These are phyloP conservation scores for Dothiorella sarmentorum DNA, from an alignment of 2,329 filamentous ascomycete species.

Conservation along the genomic window DNA sequence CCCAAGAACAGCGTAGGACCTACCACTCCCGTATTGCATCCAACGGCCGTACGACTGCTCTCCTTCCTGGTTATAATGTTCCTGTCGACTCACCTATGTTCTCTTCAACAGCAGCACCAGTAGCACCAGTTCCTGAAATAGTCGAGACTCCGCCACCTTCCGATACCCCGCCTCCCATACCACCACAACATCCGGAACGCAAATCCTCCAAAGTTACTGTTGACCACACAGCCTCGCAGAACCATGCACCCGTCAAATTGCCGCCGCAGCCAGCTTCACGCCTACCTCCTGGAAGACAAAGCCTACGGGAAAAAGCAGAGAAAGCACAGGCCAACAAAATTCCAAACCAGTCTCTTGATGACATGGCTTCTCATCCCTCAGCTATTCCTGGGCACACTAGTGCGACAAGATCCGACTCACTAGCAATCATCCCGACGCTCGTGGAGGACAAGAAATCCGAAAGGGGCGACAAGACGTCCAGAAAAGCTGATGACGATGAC, in stretches of 20 bases:
- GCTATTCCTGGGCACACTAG: constrained; percentile 63
- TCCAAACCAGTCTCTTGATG: constrained; percentile 54
- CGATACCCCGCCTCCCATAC: constrained; percentile 25
- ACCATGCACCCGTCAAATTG: constrained; percentile 14
- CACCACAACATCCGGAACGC: constrained; percentile 47
- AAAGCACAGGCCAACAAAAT: constrained; percentile 38
- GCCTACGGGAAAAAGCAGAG: constrained; percentile 27
- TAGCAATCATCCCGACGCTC: constrained; percentile 77
- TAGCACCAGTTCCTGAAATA: constrained; percentile 52
- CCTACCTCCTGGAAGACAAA: constrained; percentile 18
- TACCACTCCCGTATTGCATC: constrained; percentile 57
- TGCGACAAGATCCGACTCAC: constrained; percentile 65
- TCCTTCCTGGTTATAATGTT: constrained; percentile 45
- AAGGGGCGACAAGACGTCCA: constrained; percentile 65
- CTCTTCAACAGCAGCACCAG: constrained; percentile 29
- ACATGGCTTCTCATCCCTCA: constrained; percentile 64
- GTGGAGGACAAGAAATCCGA: constrained; percentile 71
- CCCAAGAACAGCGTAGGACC: constrained; percentile 38
- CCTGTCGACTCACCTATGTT: constrained; percentile 9
- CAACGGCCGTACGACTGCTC: constrained; percentile 55
- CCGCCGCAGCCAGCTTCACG: not conserved
- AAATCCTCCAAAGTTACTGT: constrained; percentile 43
- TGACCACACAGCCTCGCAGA: constrained; percentile 23
- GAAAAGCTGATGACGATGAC: constrained; percentile 68
- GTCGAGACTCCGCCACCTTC: constrained; percentile 57